Percentiles rank a stretch among this genome's conserved stretches.
These are phyloP conservation scores for Colletotrichum sp. DNA, from an alignment of 2,329 filamentous ascomycete species.

Conservation along the genomic window DNA sequence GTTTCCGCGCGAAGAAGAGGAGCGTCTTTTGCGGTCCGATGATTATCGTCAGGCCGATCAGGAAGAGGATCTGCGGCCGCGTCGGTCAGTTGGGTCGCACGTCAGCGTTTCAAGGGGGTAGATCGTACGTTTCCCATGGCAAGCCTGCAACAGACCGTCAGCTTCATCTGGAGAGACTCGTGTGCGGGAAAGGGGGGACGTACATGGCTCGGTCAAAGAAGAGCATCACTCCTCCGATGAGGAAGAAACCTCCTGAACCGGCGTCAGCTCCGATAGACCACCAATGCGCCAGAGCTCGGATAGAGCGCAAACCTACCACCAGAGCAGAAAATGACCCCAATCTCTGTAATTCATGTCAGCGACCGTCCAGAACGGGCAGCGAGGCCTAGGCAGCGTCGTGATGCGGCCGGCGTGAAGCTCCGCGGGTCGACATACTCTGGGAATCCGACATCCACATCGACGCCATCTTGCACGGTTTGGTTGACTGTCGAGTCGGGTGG, in stretches of 20 bases:
- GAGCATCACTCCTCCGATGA: constrained; percentile 90
- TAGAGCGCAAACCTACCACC: constrained; percentile 73
- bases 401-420: neutral
- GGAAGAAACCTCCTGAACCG: constrained; percentile 83
- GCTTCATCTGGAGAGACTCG: neutral
- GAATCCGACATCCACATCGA: constrained; percentile 96
- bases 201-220: constrained; percentile 98
- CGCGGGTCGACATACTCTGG: constrained; percentile 73
- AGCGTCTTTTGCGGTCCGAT: constrained; percentile 92
- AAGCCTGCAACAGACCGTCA: constrained; percentile 61
- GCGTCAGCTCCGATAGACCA: constrained; percentile 1
- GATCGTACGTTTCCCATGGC: constrained; percentile 93
- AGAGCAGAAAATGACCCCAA: constrained; percentile 97
- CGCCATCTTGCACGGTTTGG: constrained; percentile 62
- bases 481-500: neutral
- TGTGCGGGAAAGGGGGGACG: constrained; percentile 34
- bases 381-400: neutral
- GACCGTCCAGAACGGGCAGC: neutral
- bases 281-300: constrained; percentile 25
- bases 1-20: constrained; percentile 90
- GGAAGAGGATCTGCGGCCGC: constrained; percentile 82
- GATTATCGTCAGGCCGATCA: constrained; percentile 94
- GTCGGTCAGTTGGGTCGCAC: neutral
- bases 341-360: constrained; percentile 67
- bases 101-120: neutral